Percentiles rank a stretch among this genome's conserved stretches.
Conservation (phyloP, 2,329 filamentous ascomycete genomes). For the Claviceps capensis region DNA sequence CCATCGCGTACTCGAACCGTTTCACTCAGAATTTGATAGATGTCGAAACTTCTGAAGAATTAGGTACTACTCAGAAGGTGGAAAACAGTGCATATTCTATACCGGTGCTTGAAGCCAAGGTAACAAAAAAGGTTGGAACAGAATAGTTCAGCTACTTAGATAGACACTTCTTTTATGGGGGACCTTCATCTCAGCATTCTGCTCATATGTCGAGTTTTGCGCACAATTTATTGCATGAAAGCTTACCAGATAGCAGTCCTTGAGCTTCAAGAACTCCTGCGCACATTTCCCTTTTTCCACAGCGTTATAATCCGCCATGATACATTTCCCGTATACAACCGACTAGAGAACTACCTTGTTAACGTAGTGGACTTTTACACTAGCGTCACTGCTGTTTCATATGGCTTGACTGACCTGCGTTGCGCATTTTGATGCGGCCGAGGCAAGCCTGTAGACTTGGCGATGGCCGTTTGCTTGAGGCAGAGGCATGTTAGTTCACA, state of each 20-base stretch:
- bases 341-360: constrained; percentile 39
- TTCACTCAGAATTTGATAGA: not conserved
- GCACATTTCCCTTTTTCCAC: constrained; percentile 84
- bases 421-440: constrained; percentile 41
- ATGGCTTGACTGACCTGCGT: constrained; percentile 28
- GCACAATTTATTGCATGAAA: not conserved
- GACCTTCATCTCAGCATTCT: constrained; percentile 9
- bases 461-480: constrained; percentile 16
- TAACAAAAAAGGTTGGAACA: no score
- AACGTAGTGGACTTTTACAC: not conserved
- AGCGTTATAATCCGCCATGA: constrained; percentile 79
- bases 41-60: no score
- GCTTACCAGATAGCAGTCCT: constrained; percentile 74
- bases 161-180: not conserved
- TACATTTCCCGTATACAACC: constrained; percentile 77
- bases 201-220: not conserved
- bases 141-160: no score
- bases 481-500: not conserved
- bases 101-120: no score
- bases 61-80: no score
- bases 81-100: no score
- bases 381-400: not conserved
- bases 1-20: not conserved
- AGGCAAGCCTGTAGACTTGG: constrained; percentile 41
- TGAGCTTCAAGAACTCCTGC: constrained; percentile 68